Evolutionary conservation across 768 basidiomycete genomes (phyloP), one percentile per base, ranked within the genome.

Genomic region (Tulasnella sp.): DNA sequence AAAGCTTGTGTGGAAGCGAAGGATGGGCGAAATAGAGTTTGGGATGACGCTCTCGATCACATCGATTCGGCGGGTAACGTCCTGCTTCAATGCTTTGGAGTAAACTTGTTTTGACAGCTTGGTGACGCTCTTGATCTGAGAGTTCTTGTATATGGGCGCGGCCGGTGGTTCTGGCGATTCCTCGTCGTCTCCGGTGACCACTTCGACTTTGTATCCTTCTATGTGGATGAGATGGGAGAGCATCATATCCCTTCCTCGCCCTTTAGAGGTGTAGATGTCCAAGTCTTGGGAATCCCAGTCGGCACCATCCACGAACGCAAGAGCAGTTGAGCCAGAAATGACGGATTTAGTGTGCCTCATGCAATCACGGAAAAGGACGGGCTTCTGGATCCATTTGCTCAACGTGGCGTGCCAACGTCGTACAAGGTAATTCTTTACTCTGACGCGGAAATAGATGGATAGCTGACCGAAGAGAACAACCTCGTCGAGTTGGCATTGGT

Each of bases 261-360:
- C 72, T 44, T 24, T 40, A 31, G 75, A 8, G 46, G 46, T 46
- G 75, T 76, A 76, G 40, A 76, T 16, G 75, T 76, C 75, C 40
- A 76, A 31, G 48, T 76, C 75, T 34, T 41, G 40, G 31, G 75
- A 76, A 44, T 44, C 46, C 75, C 75, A 76, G 28, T 76, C 75
- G 37, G 72, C 31, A 9, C 72, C 72, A 8, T 37, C 37, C 20
- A 20, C 46, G 31, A 76, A 76, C 20, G 75, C 75, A 18, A 76
- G 46, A n/a, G 75, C 75, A 76, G 75, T 42, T 20, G 75, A 76
- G 46, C 75, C 75, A 18, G 75, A 76, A 34, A 76, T 48, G 75
- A 76, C 48, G 41, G 37, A 37, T 9, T 54, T 34, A 12, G 37
- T 76, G 31, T 88, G 76, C 83, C 80, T 79, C 80, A 77, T 78